Percentiles rank a stretch among this genome's conserved stretches.
phyloP scores from a whole-genome alignment of 441 rosid species.

The Gossypium lobatum region DNA sequence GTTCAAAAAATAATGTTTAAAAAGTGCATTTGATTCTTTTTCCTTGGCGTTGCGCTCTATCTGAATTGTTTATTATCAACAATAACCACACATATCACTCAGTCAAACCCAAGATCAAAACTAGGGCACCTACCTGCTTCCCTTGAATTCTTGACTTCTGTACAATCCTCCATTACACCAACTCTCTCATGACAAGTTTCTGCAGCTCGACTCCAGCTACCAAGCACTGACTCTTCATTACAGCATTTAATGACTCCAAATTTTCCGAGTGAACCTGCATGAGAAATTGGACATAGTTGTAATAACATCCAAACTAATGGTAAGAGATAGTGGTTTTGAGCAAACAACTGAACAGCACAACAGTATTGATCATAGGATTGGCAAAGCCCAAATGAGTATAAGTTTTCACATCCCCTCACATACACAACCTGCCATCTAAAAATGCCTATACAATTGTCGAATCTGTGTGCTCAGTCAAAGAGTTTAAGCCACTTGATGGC shows the following conservation, averaged over 20 bases:
- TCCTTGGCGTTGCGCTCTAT: not conserved
- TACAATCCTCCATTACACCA: conserved; percentile 13
- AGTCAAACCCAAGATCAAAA: conserved; percentile 53
- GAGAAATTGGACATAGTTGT: not conserved
- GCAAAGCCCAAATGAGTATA: not conserved
- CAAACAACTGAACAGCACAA: not conserved
- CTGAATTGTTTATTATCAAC: not conserved
- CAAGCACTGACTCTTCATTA: conserved; percentile 3
- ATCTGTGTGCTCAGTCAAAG: not conserved
- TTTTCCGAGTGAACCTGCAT: conserved; percentile 11
- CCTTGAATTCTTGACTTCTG: conserved; percentile 16
- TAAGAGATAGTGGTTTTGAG: not conserved
- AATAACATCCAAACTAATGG: not conserved
- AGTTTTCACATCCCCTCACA: not conserved
- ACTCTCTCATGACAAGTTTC: not conserved
- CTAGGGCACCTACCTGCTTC: conserved; percentile 30
- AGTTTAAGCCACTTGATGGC: not conserved
- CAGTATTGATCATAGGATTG: conserved; percentile 4
- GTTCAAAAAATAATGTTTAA: not conserved
- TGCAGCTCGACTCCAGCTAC: not conserved
- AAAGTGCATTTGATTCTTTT: not conserved
- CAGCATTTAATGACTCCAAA: not conserved
- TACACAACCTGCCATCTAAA: not conserved
- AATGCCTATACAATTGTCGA: not conserved
- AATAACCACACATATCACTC: not conserved